These are phyloP conservation scores for Ogataea paradorogensis DNA, from an alignment of 805 yeast species.

Conservation along the genomic window DNA sequence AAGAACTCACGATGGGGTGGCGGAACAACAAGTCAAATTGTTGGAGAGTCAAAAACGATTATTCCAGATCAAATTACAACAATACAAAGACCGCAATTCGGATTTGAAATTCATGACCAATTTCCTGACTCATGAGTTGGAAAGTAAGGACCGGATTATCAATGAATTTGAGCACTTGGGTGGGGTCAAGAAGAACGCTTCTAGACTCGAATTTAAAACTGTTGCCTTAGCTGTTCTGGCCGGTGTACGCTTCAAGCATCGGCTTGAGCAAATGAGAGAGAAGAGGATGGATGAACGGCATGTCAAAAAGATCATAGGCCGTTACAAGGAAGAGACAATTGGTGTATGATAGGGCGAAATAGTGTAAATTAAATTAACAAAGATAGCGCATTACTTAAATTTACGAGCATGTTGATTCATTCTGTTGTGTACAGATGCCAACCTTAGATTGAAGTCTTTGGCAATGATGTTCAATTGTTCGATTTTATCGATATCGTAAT, in stretches of 20 bases:
- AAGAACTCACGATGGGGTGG: not conserved
- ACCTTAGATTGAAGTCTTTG: conserved; percentile 29
- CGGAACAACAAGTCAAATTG: conserved; percentile 16
- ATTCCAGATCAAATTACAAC: conserved; percentile 46
- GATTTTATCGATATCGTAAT: conserved; percentile 33
- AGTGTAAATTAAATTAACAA: conserved; percentile 7
- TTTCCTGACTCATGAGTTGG: conserved; percentile 31
- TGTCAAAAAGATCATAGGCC: conserved; percentile 20
- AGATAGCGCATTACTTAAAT: conserved; percentile 9
- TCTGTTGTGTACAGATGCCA: conserved; percentile 22
- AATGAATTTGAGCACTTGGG: not conserved
- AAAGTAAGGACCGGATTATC: conserved; percentile 24
- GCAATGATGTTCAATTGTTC: conserved; percentile 33
- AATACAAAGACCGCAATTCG: conserved; percentile 35
- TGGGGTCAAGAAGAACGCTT: conserved; percentile 21
- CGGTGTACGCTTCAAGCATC: conserved; percentile 35
- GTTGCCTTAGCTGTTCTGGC: conserved; percentile 37
- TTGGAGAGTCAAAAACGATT: conserved; percentile 42
- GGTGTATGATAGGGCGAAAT: conserved; percentile 13
- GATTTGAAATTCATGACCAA: conserved; percentile 37
- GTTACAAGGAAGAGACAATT: conserved; percentile 8
- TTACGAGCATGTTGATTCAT: conserved; percentile 18
- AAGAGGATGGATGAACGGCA: conserved; percentile 15
- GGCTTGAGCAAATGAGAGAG: conserved; percentile 25
- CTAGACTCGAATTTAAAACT: conserved; percentile 25